phyloP scores from a whole-genome alignment of 345 rosid species.

The Corchorus olitorius region DNA sequence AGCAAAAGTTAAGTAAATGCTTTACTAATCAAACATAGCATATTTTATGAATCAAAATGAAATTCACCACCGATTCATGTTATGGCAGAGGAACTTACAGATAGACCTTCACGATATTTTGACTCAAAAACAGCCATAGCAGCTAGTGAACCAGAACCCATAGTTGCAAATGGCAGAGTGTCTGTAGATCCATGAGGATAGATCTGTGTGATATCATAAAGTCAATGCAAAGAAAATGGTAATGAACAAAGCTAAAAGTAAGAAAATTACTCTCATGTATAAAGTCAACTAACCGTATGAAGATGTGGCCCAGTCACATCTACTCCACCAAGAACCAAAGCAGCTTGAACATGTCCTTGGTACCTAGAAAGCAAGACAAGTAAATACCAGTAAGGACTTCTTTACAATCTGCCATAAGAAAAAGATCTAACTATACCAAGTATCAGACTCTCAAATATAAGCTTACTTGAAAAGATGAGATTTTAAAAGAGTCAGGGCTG shows the following conservation, averaged over 20 bases:
- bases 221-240: neutral
- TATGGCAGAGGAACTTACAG: constrained; percentile 45
- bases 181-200: constrained; percentile 82
- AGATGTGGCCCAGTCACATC: constrained; percentile 79
- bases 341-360: constrained; percentile 75
- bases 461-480: constrained; percentile 67
- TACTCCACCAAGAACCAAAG: constrained; percentile 89
- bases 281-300: constrained; percentile 53
- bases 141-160: constrained; percentile 91
- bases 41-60: constrained; percentile 7
- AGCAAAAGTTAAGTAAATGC: neutral
- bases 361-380: constrained; percentile 43
- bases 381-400: constrained; percentile 17
- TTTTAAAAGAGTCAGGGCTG: constrained; percentile 76
- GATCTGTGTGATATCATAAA: constrained; percentile 40
- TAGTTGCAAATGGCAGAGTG: constrained; percentile 77
- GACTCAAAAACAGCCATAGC: constrained; percentile 83
- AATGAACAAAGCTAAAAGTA: constrained; percentile 11
- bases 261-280: neutral
- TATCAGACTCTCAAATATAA: constrained; percentile 5
- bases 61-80: neutral
- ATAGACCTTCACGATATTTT: constrained; percentile 71
- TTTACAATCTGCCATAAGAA: neutral
- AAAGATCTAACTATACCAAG: neutral
- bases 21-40: neutral